Evolutionary conservation across 108 stramenopile genomes (phyloP), one percentile per base, ranked within the genome.

Genomic region (Discostella stelligeroides): DNA sequence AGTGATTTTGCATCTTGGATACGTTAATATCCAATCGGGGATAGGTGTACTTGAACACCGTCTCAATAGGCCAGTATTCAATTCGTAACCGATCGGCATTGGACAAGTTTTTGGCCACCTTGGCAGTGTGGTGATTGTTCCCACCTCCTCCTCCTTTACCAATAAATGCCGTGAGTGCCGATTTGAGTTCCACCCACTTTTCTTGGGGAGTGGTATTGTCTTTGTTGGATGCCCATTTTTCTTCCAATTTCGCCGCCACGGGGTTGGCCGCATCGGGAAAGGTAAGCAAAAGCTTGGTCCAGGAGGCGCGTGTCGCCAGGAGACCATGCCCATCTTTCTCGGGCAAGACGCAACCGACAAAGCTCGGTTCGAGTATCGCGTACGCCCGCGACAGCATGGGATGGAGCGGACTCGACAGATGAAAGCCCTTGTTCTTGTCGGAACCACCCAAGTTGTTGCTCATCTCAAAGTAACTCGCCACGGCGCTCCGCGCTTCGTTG

Each of bases 1-100:
- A 95, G 88, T 99, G 99, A 84, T 99, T 99, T 59, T 89, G 88
- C 81, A 88, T 85, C 75, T 97, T 99, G 62, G 98, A 98, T 14
- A 99, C 99, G 82, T 99, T 99, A 70, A 97, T 97, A 87, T 99
- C 99, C 66, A 99, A 81, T 4, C 99, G 91, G 0, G 99, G 98
- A 75, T 99, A 99, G 4, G 88, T 85, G 62, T 98, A 84, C 49
- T 68, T 70, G 81, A 99, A 97, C 21, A 99, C 97, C 11, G 91
- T 82, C 81, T 95, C 93, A 53, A 83, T 70, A n/a, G 94, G 80
- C 97, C 97, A 98, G 66, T 71, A 63, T 47, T 95, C 92, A 53
- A 96, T 63, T 15, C 71, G 66, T 23, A 73, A 49, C 38, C 76
- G 88, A 6, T 94, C 92, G 23, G 55, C 43, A 61, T 57, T 73